These are phyloP conservation scores for Blastobotrys petasosporus DNA, from an alignment of 1,139 yeast species.

Conservation along the genomic window DNA sequence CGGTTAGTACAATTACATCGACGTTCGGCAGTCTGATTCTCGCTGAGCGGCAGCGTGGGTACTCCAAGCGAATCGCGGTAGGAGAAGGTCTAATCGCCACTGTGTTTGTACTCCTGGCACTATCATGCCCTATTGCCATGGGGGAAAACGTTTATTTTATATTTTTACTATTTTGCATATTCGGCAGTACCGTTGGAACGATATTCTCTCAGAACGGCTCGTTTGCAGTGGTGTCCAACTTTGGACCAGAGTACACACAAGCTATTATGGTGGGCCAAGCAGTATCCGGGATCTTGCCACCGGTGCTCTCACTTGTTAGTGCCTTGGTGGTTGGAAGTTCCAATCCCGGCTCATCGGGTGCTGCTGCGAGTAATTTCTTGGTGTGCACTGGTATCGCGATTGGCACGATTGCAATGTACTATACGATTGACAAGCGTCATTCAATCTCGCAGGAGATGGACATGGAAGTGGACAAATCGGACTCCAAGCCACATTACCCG, in stretches of 20 bases:
- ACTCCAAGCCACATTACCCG: slow-evolving; percentile 37
- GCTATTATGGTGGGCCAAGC: slow-evolving; percentile 95
- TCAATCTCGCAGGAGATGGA: too few species aligned
- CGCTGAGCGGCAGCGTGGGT: slow-evolving; percentile 63
- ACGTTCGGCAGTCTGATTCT: slow-evolving; percentile 54
- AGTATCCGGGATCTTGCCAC: slow-evolving; percentile 84
- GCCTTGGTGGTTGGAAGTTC: slow-evolving; percentile 22
- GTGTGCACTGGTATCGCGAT: slow-evolving; percentile 61
- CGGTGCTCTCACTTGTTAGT: slow-evolving; percentile 63
- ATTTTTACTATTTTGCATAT: slow-evolving; percentile 38
- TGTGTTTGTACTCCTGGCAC: slow-evolving; percentile 45
- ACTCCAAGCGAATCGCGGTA: slow-evolving; percentile 49
- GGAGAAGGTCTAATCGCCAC: slow-evolving; percentile 56
- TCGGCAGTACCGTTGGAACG: slow-evolving; percentile 46
- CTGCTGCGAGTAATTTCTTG: slow-evolving; percentile 47
- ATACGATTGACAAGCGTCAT: not conserved
- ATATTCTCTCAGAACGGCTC: slow-evolving; percentile 82
- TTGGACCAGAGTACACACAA: slow-evolving; percentile 74
- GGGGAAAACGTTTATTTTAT: slow-evolving; percentile 39
- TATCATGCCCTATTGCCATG: slow-evolving; percentile 37
- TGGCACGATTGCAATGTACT: slow-evolving; percentile 37
- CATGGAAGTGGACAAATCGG: not conserved
- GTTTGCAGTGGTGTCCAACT: slow-evolving; percentile 77
- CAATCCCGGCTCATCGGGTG: not conserved
- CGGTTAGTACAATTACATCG: slow-evolving; percentile 71